Conservation (phyloP, 352 stramenopile species). For the Globisporangium polare region DNA sequence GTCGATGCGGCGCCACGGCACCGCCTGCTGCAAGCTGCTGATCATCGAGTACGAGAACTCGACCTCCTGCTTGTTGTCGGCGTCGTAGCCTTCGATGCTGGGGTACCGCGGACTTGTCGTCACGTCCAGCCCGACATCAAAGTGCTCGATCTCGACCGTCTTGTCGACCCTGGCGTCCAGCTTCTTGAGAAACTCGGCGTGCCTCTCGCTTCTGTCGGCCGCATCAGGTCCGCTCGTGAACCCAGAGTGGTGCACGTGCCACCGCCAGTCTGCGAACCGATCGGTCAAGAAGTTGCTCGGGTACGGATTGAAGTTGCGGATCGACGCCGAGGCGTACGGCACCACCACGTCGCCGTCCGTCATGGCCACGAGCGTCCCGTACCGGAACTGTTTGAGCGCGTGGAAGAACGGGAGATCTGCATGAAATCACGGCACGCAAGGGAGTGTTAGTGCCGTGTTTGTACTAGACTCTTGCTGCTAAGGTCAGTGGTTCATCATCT, state of each 20-base stretch:
- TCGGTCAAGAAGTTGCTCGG: conserved; percentile 45
- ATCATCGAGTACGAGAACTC: conserved; percentile 69
- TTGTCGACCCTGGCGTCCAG: conserved; percentile 48
- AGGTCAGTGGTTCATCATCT: background rate
- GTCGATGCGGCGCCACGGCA: conserved; percentile 65
- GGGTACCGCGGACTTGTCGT: conserved; percentile 22
- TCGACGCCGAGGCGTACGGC: conserved; percentile 65
- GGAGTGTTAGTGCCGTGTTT: background rate
- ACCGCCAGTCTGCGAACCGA: conserved; percentile 58
- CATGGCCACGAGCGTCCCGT: conserved; percentile 71
- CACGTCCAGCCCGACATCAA: conserved; percentile 9
- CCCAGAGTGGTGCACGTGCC: conserved; percentile 66
- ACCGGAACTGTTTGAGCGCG: conserved; percentile 48
- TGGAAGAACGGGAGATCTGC: conserved; percentile 45
- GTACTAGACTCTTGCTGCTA: too few relatives aligned
- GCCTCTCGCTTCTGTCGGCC: background rate
- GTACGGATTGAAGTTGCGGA: conserved; percentile 71
- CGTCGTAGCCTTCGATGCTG: conserved; percentile 60
- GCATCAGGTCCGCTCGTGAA: conserved; percentile 23
- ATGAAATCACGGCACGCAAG: background rate
- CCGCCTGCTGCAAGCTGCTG: conserved; percentile 35
- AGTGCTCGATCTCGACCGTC: conserved; percentile 23
- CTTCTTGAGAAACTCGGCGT: conserved; percentile 25
- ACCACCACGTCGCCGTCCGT: conserved; percentile 74
- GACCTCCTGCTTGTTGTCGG: conserved; percentile 77